phyloP scores from a whole-genome alignment of 2,329 filamentous ascomycete genomes.

The Hansfordia pulvinata region DNA sequence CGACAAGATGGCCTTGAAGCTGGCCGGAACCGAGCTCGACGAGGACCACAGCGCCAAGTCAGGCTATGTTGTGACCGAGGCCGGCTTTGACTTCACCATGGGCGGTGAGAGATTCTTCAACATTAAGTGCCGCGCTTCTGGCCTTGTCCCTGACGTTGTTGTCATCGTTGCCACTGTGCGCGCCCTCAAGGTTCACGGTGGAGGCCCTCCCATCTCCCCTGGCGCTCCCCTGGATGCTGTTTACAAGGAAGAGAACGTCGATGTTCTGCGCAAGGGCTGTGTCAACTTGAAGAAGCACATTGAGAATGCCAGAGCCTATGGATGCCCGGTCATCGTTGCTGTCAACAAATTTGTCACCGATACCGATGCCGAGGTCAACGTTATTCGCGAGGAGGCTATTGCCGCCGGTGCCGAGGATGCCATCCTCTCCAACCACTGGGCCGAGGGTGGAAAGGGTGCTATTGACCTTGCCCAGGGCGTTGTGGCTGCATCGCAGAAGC shows the following conservation, averaged over 20 bases:
- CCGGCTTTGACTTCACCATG: slow-evolving; percentile 99
- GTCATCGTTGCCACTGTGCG: slow-evolving; percentile 93
- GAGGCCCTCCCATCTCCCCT: slow-evolving; percentile 83
- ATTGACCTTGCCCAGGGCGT: slow-evolving; percentile 80
- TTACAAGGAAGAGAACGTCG: slow-evolving; percentile 88
- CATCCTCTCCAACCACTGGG: slow-evolving; percentile 92
- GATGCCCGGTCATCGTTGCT: slow-evolving; percentile 86
- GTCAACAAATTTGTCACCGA: slow-evolving; percentile 96
- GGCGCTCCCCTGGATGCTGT: slow-evolving; percentile 75
- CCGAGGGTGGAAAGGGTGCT: slow-evolving; percentile 83
- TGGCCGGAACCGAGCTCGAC: slow-evolving; percentile 84
- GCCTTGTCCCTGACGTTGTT: slow-evolving; percentile 82
- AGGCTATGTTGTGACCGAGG: slow-evolving; percentile 91
- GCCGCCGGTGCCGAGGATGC: slow-evolving; percentile 89
- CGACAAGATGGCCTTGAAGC: slow-evolving; percentile 89
- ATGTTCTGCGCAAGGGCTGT: slow-evolving; percentile 79
- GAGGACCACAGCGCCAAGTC: slow-evolving; percentile 73
- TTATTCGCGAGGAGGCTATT: slow-evolving; percentile 81
- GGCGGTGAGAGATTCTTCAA: slow-evolving; percentile 99
- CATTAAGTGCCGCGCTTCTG: slow-evolving; percentile 95
- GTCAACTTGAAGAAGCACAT: slow-evolving; percentile 96
- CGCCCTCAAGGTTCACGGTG: slow-evolving; percentile 92
- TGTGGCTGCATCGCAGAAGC: slow-evolving; percentile 67
- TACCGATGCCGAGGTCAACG: slow-evolving; percentile 79
- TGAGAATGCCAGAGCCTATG: slow-evolving; percentile 74